Conservation (phyloP, 2,329 filamentous ascomycete genomes). For the Pleurostoma richardsiae region DNA sequence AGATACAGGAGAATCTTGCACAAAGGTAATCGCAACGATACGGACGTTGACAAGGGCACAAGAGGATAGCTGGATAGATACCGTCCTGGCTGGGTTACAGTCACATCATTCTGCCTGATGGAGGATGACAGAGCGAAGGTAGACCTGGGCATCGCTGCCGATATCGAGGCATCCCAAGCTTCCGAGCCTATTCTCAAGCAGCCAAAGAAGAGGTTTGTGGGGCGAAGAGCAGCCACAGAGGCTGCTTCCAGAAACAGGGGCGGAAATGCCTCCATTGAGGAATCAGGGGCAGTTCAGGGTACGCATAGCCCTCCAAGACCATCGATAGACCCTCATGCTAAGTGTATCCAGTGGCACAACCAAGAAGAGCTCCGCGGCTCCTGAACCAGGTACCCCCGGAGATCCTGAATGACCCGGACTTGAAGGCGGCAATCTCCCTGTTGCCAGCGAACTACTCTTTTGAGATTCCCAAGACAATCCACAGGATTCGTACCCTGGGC, state of each 20-base stretch:
- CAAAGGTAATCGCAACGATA: too few relatives aligned
- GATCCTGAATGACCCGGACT: slow-evolving; percentile 77
- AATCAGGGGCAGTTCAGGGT: slow-evolving; percentile 66
- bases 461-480: slow-evolving; percentile 97
- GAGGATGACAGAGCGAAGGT: slow-evolving; percentile 69
- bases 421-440: slow-evolving; percentile 81
- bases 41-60: too few relatives aligned
- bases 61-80: too few relatives aligned
- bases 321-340: slow-evolving; percentile 5
- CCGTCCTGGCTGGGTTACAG: too few relatives aligned
- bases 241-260: slow-evolving; percentile 42
- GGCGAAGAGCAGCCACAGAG: slow-evolving; percentile 67
- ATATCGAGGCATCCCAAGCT: slow-evolving; percentile 48
- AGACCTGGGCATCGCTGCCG: slow-evolving; percentile 64
- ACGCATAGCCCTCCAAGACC: slow-evolving; percentile 18
- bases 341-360: slow-evolving; percentile 55
- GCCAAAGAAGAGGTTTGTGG: slow-evolving; percentile 90
- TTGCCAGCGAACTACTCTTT: slow-evolving; percentile 97
- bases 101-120: slow-evolving; percentile 39
- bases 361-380: slow-evolving; percentile 70
- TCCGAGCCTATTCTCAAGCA: slow-evolving; percentile 53
- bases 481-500: slow-evolving; percentile 76
- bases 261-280: slow-evolving; percentile 38
- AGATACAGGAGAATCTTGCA: too few relatives aligned
- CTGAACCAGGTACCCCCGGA: slow-evolving; percentile 86